A percentile compares a stretch with the other conserved stretches of the same genome.
Evolutionary conservation across 192 early-diverging fungal genomes (phyloP).

Genomic region (Rhizophagus sp.): DNA sequence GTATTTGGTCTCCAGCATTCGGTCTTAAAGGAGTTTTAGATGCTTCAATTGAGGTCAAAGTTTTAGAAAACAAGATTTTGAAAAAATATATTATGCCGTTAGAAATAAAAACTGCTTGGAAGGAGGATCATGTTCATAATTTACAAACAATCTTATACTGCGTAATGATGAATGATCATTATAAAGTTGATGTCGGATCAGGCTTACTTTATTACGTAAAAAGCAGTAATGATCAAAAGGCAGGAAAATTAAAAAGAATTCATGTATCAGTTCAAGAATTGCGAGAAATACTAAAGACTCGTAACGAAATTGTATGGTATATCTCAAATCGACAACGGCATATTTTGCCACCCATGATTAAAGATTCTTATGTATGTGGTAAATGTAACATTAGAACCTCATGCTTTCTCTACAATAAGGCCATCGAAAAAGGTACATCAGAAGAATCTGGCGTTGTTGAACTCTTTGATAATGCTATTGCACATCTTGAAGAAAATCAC

Average conservation of each 20-base stretch:
- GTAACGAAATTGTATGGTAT: slow-evolving; percentile 75
- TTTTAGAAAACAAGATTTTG: slow-evolving; percentile 24
- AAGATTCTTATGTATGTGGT: slow-evolving; percentile 61
- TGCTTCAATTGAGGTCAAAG: slow-evolving; percentile 55
- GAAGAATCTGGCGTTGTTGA: slow-evolving; percentile 57
- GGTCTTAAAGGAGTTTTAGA: slow-evolving; percentile 95
- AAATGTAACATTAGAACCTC: slow-evolving; percentile 63
- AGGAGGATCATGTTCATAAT: slow-evolving; percentile 62
- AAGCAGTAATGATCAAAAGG: slow-evolving; percentile 17
- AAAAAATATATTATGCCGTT: slow-evolving; percentile 71
- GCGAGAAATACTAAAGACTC: slow-evolving; percentile 64
- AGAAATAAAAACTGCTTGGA: slow-evolving; percentile 87
- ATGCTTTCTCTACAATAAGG: slow-evolving; percentile 74
- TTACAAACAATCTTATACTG: slow-evolving; percentile 89
- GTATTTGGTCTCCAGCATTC: slow-evolving; percentile 87
- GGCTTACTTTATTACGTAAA: slow-evolving; percentile 83
- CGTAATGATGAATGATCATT: slow-evolving; percentile 80
- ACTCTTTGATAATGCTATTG: slow-evolving; percentile 64
- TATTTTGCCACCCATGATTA: slow-evolving; percentile 71
- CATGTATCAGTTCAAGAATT: slow-evolving; percentile 65
- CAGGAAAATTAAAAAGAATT: slow-evolving; percentile 63
- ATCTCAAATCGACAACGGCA: slow-evolving; percentile 35
- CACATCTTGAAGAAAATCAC: slow-evolving; percentile 60
- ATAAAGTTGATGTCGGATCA: slow-evolving; percentile 64
- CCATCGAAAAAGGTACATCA: slow-evolving; percentile 67